A percentile compares a stretch with the other conserved stretches of the same genome.
These are phyloP conservation scores for Nannizzia gypsea DNA, from an alignment of 2,329 filamentous ascomycete species.

Conservation along the genomic window DNA sequence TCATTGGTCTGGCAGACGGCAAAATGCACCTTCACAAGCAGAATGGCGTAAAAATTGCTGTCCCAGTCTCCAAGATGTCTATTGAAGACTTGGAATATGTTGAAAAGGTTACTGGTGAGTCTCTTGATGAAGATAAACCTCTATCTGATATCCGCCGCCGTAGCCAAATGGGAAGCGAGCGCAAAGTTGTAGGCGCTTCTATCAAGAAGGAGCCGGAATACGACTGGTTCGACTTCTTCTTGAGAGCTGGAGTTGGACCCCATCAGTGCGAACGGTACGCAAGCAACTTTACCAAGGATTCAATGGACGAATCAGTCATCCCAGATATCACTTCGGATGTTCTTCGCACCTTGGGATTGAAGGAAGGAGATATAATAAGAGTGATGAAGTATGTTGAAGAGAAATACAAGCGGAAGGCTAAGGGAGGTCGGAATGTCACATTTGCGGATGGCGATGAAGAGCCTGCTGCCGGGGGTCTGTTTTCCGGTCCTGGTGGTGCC, in stretches of 20 bases:
- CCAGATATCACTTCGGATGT: conserved; percentile 77
- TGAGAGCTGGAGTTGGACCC: conserved; percentile 80
- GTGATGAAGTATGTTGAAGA: conserved; percentile 81
- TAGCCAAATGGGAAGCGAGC: conserved; percentile 29
- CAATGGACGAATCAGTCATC: conserved; percentile 88
- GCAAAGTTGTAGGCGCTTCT: conserved; percentile 28
- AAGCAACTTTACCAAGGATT: conserved; percentile 76
- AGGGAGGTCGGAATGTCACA: conserved; percentile 41
- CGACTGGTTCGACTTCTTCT: conserved; percentile 98
- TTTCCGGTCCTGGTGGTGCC: conserved; percentile 83
- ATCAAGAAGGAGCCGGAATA: conserved; percentile 50
- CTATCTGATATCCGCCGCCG: conserved; percentile 63
- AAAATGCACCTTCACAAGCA: conserved; percentile 97
- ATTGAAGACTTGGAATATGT: conserved; percentile 91
- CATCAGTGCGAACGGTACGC: conserved; percentile 91
- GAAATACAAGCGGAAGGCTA: conserved; percentile 59
- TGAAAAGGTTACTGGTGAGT: conserved; percentile 73
- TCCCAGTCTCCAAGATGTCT: conserved; percentile 92
- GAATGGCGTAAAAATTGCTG: conserved; percentile 96
- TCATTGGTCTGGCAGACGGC: conserved; percentile 83
- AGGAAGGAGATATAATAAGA: conserved; percentile 91
- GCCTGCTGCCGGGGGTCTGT: conserved; percentile 61
- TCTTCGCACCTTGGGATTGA: conserved; percentile 77
- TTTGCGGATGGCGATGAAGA: conserved; percentile 41
- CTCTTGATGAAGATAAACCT: conserved; percentile 83